Percentiles rank a stretch among this genome's conserved stretches.
Evolutionary conservation across 805 yeast species (phyloP).

Genomic region (Brettanomyces sp.): DNA sequence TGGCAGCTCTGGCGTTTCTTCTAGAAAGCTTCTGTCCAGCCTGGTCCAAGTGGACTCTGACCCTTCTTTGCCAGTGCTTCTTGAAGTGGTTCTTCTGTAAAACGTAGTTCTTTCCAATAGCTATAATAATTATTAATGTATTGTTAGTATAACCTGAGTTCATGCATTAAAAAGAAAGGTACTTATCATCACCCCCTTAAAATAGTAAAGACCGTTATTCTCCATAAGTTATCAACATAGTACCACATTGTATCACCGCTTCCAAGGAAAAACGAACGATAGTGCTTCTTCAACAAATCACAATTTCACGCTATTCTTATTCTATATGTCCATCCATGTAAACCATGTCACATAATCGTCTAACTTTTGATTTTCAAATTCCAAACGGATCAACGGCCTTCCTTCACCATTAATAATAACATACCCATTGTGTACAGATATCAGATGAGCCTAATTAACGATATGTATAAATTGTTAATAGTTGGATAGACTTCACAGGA

Average conservation of each 20-base stretch:
- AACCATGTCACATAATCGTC: background rate
- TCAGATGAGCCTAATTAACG: background rate
- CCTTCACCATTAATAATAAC: constrained; percentile 11
- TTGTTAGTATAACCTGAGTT: background rate
- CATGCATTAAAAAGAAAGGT: background rate
- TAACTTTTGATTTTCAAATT: background rate
- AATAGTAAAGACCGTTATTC: no score
- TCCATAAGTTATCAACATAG: no score
- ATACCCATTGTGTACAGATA: constrained; percentile 30
- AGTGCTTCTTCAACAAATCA: no score
- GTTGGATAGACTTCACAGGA: no score
- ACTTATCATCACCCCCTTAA: no score
- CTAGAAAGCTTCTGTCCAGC: constrained; percentile 98
- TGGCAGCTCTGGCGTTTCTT: constrained; percentile 87
- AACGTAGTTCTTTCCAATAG: constrained; percentile 98
- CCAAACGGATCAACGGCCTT: background rate
- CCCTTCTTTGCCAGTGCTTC: constrained; percentile 99
- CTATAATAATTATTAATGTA: constrained; percentile 34
- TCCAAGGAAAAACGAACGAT: no score
- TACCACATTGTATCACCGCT: no score
- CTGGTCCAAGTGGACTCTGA: constrained; percentile 99
- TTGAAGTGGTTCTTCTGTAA: constrained; percentile 99
- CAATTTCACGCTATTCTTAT: no score
- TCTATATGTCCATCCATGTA: no score
- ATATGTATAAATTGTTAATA: background rate